Conservation (phyloP, 2,329 filamentous ascomycete species). For the Epichloe bromicola region DNA sequence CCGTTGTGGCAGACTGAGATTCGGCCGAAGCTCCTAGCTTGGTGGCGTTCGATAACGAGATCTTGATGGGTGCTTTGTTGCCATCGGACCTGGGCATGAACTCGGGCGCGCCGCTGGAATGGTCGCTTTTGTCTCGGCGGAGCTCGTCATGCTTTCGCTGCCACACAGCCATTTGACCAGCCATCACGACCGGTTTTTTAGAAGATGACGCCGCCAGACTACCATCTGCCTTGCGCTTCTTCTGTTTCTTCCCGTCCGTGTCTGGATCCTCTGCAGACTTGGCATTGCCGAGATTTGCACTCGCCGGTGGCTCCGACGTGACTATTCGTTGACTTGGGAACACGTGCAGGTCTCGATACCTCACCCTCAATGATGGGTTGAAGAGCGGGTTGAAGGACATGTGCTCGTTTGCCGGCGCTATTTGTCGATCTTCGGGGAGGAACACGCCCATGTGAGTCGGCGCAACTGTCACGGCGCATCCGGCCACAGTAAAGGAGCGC, state of each 20-base stretch:
- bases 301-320: slow-evolving; percentile 33
- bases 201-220: slow-evolving; percentile 13
- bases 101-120: not conserved
- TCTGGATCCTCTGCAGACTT: slow-evolving; percentile 15
- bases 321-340: slow-evolving; percentile 55
- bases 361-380: slow-evolving; percentile 53
- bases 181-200: slow-evolving; percentile 29
- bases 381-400: slow-evolving; percentile 59
- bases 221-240: slow-evolving; percentile 41
- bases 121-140: slow-evolving; percentile 10
- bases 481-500: slow-evolving; percentile 66
- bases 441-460: slow-evolving; percentile 82
- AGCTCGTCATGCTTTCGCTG: slow-evolving; percentile 31
- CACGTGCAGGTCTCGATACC: slow-evolving; percentile 64
- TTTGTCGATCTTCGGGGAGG: slow-evolving; percentile 52
- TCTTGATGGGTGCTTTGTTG: slow-evolving; percentile 15
- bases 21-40: not conserved
- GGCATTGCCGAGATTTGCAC: slow-evolving; percentile 13
- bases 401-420: slow-evolving; percentile 39
- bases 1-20: not conserved
- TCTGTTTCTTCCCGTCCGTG: slow-evolving; percentile 26
- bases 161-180: slow-evolving; percentile 31
- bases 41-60: slow-evolving; percentile 16
- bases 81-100: slow-evolving; percentile 1
- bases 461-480: slow-evolving; percentile 54